Base-by-base conservation (phyloP, 768 basidiomycete species). In the Pleurotus djamor region DNA sequence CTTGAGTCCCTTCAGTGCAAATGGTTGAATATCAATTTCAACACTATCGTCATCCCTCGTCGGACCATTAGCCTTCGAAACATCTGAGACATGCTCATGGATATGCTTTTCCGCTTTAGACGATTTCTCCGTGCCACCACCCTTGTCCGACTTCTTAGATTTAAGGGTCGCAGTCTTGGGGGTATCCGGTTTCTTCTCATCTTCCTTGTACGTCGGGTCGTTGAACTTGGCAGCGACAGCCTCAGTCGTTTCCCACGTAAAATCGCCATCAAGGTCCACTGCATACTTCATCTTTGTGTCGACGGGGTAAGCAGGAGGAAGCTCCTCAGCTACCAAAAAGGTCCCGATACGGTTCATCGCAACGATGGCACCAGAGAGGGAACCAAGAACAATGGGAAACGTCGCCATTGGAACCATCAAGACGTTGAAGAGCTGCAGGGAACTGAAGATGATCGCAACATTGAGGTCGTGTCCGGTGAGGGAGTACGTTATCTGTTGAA, bases 361-460 rank as follows among this genome's bases (percentile, higher is more conserved):
- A 17, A 75, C 73, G 13, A 70, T 55, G 3, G 71, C 70, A 58
- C 78, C 74, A 2, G 70, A 67, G 17, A 67, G 61, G 52, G 65
- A 54, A 48, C 73, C 71, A 38, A 78, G 63, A 32, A 76, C 75
- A 35, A 78, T 56, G 4, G 79, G 79, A 55, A 81, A 67, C 57
- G 71, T 66, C 13, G 71, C 59, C 41, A 80, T 70, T 1, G 79
- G 79, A 4, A 65, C 55, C 10, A 74, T 73, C 60, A 79, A 74
- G 59, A 78, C 66, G 36, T 65, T 70, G 62, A 68, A 69, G 59
- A 76, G 71, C 62, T 80, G 79, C 47, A 82, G 64, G 0, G 76
- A 74, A 5, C 73, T 69, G 67, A 82, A 81, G 59, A 82, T 78
- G 36, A 71, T 72, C 3, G 78, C 76, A 7, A 77, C 70, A 50